Evolutionary conservation across 257 asterid genomes (phyloP), one percentile per base, ranked within the genome.

Genomic region (Cordia subcordata): DNA sequence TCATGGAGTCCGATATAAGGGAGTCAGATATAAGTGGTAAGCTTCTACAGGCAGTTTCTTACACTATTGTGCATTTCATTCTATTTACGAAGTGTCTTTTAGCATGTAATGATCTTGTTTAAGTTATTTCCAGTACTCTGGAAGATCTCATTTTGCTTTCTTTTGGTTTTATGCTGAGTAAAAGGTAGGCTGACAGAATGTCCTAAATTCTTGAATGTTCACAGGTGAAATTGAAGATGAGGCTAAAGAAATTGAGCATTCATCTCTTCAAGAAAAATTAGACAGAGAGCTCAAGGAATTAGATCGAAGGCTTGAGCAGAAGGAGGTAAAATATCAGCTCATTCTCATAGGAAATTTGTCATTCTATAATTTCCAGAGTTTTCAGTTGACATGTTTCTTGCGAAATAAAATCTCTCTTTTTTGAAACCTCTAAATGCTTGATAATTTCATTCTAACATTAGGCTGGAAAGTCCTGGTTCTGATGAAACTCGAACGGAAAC

Each of bases 251-350:
- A 82, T 83, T 16, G 96, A 89, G 17, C 95, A 93, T 83, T 78
- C 88, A 77, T 86, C 97, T 68, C 86, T 86, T 67, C 97, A 93
- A 78, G 95, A 93, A 74, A 75, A 72, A 66, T 53, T 93, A 74
- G 99, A 93, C 62, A 66, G 47, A 71, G 99, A 93, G 79, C 86
- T 93, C 55, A 82, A 86, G 73, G 99, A 93, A 69, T 65, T 93
- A 77, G 96, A 93, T 81, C 70, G 85, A 74, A 85, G 63, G 67
- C 96, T 93, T 71, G 96, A 81, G 72, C 81, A 89, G 66, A 93
- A 93, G 72, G 96, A 93, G 96, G 99, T 93, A 83, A 39, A 14
- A 53, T 53, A 11, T 13, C 39, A 18, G 33, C 15, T 11, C 27
- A 53, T 15, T 53, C 27, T 11, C 1, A 17, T 8, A 11, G 23